These are phyloP conservation scores for Nicotiana paniculata DNA, from an alignment of 257 asterid genomes.

Conservation along the genomic window DNA sequence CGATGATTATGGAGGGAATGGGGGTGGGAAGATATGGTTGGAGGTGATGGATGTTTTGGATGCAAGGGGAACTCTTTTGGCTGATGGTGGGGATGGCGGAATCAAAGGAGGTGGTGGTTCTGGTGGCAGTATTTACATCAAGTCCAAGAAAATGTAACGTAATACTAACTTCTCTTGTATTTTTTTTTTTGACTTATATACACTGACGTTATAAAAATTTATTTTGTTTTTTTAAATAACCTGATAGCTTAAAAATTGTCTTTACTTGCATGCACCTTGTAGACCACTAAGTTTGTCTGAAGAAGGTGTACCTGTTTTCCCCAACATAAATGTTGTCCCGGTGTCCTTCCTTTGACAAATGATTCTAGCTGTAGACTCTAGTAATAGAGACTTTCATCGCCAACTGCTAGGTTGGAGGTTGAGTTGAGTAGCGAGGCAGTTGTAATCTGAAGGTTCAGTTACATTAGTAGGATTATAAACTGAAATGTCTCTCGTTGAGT, in stretches of 20 bases:
- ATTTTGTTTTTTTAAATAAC: neutral
- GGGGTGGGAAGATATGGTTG: slow-evolving; percentile 84
- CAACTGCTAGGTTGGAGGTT: neutral
- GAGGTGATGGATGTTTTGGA: slow-evolving; percentile 30
- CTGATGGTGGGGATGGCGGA: slow-evolving; percentile 87
- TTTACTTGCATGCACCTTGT: neutral
- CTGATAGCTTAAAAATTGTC: neutral
- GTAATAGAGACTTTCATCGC: neutral
- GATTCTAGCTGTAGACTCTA: neutral
- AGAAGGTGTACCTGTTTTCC: neutral
- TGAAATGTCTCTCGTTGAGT: too few relatives aligned
- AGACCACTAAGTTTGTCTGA: neutral
- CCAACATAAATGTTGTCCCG: slow-evolving; percentile 5
- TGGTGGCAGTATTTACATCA: slow-evolving; percentile 78
- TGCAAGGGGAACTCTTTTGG: slow-evolving; percentile 48
- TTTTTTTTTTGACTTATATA: neutral
- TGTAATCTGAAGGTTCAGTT: too few relatives aligned
- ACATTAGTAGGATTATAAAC: too few relatives aligned
- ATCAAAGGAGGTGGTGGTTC: slow-evolving; percentile 92
- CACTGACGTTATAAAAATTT: neutral
- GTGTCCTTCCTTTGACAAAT: neutral
- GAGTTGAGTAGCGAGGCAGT: neutral
- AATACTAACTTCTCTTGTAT: slow-evolving; percentile 14
- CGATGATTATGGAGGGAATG: slow-evolving; percentile 73
- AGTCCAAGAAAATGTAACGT: slow-evolving; percentile 59